Conservation (phyloP, 208 protist species). For the Crithidia fasciculata region DNA sequence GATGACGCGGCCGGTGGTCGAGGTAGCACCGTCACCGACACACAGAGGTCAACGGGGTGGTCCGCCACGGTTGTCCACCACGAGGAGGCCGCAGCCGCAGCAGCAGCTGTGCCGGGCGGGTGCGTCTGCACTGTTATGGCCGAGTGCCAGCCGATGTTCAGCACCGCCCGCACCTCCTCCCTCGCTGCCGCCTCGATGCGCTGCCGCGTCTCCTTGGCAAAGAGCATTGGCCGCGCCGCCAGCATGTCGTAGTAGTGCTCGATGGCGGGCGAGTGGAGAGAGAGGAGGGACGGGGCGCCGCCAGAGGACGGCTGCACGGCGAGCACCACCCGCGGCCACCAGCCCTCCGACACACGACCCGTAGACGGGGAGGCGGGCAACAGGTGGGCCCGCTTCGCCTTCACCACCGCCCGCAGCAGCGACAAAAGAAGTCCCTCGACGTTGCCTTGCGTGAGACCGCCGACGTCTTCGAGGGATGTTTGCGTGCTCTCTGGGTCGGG, state of each 20-base stretch:
- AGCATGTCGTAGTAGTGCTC: conserved; percentile 33
- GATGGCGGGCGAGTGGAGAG: conserved; percentile 19
- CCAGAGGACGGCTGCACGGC: conserved; percentile 23
- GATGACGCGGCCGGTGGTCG: background rate
- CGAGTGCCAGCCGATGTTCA: conserved; percentile 24
- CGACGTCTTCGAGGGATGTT: background rate
- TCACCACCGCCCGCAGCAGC: conserved; percentile 11
- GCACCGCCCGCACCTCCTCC: conserved; percentile 21
- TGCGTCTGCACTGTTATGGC: conserved; percentile 9
- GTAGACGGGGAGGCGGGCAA: background rate
- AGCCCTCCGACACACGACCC: background rate
- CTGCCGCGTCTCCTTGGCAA: conserved; percentile 11
- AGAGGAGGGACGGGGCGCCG: conserved; percentile 23
- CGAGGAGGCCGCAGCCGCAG: background rate
- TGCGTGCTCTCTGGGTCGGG: conserved; percentile 18
- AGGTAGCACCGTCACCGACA: conserved; percentile 25
- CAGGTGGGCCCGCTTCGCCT: conserved; percentile 4
- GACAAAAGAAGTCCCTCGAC: conserved; percentile 15
- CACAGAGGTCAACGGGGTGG: conserved; percentile 8
- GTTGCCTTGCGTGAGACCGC: background rate
- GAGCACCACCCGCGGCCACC: conserved; percentile 20
- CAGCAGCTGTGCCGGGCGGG: background rate
- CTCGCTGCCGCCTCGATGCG: conserved; percentile 17
- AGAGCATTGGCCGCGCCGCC: conserved; percentile 18
- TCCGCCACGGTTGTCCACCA: conserved; percentile 3